Percentiles rank a stretch among this genome's conserved stretches.
These are phyloP conservation scores for Globisporangium orthogonon DNA, from an alignment of 352 stramenopile genomes.

Conservation along the genomic window DNA sequence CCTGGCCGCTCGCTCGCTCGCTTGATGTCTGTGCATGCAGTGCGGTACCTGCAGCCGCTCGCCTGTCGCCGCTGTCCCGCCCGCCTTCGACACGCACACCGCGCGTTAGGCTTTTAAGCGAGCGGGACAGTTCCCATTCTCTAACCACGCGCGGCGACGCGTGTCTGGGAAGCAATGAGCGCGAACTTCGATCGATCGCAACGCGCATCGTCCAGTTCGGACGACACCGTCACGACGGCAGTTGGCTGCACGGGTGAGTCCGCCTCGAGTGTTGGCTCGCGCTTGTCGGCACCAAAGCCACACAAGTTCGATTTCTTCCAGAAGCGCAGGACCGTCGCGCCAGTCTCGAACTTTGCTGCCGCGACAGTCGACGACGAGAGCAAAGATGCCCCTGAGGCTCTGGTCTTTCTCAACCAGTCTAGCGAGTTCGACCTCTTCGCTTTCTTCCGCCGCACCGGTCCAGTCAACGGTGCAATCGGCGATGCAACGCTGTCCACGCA, in stretches of 20 bases:
- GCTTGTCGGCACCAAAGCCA: neutral
- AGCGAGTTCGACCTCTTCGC: constrained; percentile 22
- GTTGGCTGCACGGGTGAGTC: neutral
- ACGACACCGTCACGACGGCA: neutral
- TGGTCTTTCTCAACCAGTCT: constrained; percentile 29
- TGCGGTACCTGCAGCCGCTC: too few species aligned
- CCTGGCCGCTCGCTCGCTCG: too few species aligned
- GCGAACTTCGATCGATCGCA: constrained; percentile 2
- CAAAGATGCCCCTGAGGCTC: constrained; percentile 1
- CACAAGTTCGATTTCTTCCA: constrained; percentile 15
- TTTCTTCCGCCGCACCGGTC: constrained; percentile 19
- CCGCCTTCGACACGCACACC: neutral
- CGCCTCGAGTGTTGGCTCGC: neutral
- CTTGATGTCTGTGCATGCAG: too few species aligned
- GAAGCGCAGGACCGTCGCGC: constrained; percentile 14
- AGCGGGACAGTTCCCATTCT: neutral
- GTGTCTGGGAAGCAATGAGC: neutral
- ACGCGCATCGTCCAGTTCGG: neutral
- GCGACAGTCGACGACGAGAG: constrained; percentile 6
- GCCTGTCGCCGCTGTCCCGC: too few species aligned
- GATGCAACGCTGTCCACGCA: neutral
- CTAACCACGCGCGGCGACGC: neutral
- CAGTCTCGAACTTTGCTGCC: constrained; percentile 5
- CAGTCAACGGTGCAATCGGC: neutral
- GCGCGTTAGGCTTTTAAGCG: neutral